These are phyloP conservation scores for Candida koratica DNA, from an alignment of 805 yeast species.

Conservation along the genomic window DNA sequence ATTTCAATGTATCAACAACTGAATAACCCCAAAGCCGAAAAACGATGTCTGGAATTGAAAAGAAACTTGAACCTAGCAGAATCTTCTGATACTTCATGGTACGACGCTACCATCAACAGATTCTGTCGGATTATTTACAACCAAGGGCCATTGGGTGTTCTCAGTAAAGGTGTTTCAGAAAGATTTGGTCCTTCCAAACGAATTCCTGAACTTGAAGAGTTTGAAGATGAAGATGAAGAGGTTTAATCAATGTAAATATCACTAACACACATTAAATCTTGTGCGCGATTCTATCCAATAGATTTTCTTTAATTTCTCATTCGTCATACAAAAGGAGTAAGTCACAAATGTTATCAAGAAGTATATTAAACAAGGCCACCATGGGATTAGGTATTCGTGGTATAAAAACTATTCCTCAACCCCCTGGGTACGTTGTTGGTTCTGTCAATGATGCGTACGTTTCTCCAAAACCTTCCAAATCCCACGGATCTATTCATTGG, in stretches of 20 bases:
- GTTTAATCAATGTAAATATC: background rate
- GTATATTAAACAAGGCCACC: slow-evolving; percentile 25
- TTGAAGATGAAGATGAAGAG: slow-evolving; percentile 40
- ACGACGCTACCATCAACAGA: slow-evolving; percentile 29
- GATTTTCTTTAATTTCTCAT: slow-evolving; percentile 7
- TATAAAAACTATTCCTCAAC: slow-evolving; percentile 55
- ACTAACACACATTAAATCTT: too few species aligned
- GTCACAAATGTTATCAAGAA: slow-evolving; percentile 8
- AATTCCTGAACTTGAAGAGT: slow-evolving; percentile 37
- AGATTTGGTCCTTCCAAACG: slow-evolving; percentile 34
- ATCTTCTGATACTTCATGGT: slow-evolving; percentile 23
- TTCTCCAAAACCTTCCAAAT: slow-evolving; percentile 50
- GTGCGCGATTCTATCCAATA: slow-evolving; percentile 7
- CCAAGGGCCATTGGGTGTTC: slow-evolving; percentile 40
- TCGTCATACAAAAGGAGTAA: background rate
- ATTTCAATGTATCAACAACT: slow-evolving; percentile 27
- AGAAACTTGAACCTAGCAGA: slow-evolving; percentile 25
- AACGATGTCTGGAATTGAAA: slow-evolving; percentile 27
- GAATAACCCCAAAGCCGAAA: slow-evolving; percentile 21
- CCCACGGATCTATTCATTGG: slow-evolving; percentile 75
- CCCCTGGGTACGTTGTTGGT: slow-evolving; percentile 71
- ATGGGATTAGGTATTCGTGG: slow-evolving; percentile 23
- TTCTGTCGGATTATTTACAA: slow-evolving; percentile 37
- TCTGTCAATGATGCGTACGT: slow-evolving; percentile 69
- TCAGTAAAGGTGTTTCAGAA: slow-evolving; percentile 38